Evolutionary conservation across 306 rosid species (phyloP).

Genomic region (Lupinus albus): DNA sequence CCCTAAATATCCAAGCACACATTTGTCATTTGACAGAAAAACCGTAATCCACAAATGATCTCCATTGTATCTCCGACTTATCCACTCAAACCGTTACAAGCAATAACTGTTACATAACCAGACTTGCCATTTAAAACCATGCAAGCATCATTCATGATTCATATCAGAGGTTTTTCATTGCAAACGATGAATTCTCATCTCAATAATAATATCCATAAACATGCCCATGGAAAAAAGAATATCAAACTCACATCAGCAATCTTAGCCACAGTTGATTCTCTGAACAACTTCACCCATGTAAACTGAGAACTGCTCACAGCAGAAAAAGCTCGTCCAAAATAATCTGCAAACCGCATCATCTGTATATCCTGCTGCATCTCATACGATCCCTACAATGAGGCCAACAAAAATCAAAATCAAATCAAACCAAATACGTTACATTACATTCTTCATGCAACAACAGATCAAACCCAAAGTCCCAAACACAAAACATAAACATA

Average conservation of each 20-base stretch:
- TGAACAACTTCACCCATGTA: slow-evolving; percentile 86
- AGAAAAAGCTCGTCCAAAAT: slow-evolving; percentile 80
- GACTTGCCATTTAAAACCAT: neutral
- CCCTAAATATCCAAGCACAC: neutral
- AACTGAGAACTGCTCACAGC: slow-evolving; percentile 80
- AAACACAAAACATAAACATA: slow-evolving; percentile 42
- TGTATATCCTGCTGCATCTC: slow-evolving; percentile 67
- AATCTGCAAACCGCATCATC: slow-evolving; percentile 91
- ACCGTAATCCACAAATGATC: neutral
- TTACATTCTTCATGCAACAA: slow-evolving; percentile 36
- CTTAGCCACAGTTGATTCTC: slow-evolving; percentile 81
- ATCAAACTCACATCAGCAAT: slow-evolving; percentile 76
- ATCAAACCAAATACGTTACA: slow-evolving; percentile 30
- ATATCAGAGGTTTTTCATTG: neutral
- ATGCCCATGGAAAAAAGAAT: neutral
- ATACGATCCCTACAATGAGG: slow-evolving; percentile 53
- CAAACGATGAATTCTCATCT: neutral
- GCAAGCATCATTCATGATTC: neutral
- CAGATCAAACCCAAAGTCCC: slow-evolving; percentile 53
- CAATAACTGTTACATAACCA: neutral
- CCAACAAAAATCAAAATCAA: neutral
- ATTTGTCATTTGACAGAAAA: neutral
- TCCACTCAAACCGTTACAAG: neutral
- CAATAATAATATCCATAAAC: too few relatives aligned
- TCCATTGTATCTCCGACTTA: neutral